Evolutionary conservation across 169 alveolate genomes (phyloP), one percentile per base, ranked within the genome.

Genomic region (Toxoplasma gondii): DNA sequence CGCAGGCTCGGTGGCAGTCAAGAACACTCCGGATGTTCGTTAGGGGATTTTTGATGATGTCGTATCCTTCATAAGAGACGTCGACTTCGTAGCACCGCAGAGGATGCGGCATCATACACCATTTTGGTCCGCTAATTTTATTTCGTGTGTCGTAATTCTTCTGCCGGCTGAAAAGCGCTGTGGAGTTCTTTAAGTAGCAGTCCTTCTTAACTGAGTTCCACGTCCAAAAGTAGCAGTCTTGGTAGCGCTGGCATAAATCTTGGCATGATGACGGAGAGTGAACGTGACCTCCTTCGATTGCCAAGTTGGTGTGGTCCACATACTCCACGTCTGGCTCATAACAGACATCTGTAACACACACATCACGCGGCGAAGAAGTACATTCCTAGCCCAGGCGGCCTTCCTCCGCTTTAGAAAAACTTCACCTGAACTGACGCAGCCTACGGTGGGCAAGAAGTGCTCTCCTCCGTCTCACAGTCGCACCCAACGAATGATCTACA

Each of bases 71-170:
- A 24, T 74, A 74, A 12, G 84, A 17, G 49, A 74, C 84, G 84
- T 36, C 84, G 9, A 74, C 45, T 74, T 74, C 84, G 44, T 74
- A 74, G 84, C 84, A 74, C 45, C 84, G 38, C 84, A n/a, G 39
- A 17, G 84, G 84, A n/a, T 31, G 43, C 19, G 84, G 84, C 84
- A 74, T 74, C 84, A 36, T 74, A 36, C 84, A 74, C 43, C 84
- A 34, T 36, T 74, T 74, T 12, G 84, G 84, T 31, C 84, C 84
- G 84, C 84, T 74, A 0, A 74, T 74, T 34, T 74, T 34, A 12
- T 36, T 36, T 24, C 43, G 84, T 16, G 84, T 34, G 49, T 36
- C 43, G 39, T 5, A 31, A n/a, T 36, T 36, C n/a, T 36, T 74
- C 84, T 74, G 49, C 39, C 84, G 38, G 22, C 84, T 31, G 44